phyloP scores from a whole-genome alignment of 2,329 filamentous ascomycete species.

The Botrytis tulipae region DNA sequence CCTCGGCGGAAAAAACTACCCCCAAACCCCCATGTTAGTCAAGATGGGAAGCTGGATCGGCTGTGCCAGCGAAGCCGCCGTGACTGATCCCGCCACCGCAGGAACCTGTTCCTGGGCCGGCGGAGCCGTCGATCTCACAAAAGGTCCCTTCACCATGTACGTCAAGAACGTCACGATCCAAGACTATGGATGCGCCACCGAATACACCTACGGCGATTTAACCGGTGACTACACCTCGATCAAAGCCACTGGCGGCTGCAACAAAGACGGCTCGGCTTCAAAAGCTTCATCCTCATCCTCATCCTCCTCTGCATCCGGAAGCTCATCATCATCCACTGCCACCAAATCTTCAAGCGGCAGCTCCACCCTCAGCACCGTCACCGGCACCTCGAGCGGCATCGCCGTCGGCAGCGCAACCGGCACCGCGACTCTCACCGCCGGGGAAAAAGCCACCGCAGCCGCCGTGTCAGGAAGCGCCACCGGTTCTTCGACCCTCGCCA shows the following conservation, averaged over 20 bases:
- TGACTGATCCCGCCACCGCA: conserved; percentile 45
- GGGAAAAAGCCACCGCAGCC: background rate
- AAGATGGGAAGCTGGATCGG: conserved; percentile 59
- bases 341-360: background rate
- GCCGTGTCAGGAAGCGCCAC: background rate
- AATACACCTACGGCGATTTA: conserved; percentile 51
- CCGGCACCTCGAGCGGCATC: conserved; percentile 19
- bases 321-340: background rate
- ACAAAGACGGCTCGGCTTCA: conserved; percentile 17
- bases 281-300: background rate
- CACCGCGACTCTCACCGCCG: conserved; percentile 23
- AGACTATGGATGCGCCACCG: conserved; percentile 50
- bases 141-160: conserved; percentile 51
- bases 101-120: conserved; percentile 69
- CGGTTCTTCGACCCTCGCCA: conserved; percentile 24
- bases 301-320: background rate
- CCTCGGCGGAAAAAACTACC: conserved; percentile 55
- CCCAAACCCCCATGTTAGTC: conserved; percentile 68
- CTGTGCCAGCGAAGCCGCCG: conserved; percentile 38
- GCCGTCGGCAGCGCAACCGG: conserved; percentile 21
- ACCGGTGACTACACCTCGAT: conserved; percentile 50
- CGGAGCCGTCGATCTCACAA: conserved; percentile 48
- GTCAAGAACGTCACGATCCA: conserved; percentile 50
- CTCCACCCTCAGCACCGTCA: background rate
- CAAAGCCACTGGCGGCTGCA: conserved; percentile 37